Conservation (phyloP, 1,284 basidiomycete genomes). For the Malassezia vespertilionis region DNA sequence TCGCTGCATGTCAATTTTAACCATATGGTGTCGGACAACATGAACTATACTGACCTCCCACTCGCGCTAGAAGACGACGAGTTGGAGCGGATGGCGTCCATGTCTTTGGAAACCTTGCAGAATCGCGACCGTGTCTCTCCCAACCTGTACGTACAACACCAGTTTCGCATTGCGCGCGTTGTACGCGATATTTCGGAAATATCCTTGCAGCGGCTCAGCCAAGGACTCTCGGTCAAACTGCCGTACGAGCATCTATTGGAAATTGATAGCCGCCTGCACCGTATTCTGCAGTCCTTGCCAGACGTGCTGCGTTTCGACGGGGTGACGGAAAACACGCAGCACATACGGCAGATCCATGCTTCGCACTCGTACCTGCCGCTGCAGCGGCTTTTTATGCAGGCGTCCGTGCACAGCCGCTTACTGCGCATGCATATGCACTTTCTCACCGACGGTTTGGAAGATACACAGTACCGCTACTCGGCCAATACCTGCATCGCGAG, state of each 20-base stretch:
- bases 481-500: constrained; percentile 13
- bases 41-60: neutral
- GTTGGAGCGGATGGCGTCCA: neutral
- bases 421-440: constrained; percentile 27
- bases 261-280: neutral
- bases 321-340: neutral
- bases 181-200: neutral
- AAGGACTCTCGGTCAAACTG: too few relatives aligned
- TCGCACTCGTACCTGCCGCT: constrained; percentile 23
- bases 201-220: too few relatives aligned
- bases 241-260: neutral
- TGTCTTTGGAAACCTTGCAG: neutral
- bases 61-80: constrained; percentile 1
- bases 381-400: constrained; percentile 27
- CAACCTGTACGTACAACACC: neutral
- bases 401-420: constrained; percentile 23
- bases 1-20: neutral
- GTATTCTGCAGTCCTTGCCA: neutral
- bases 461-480: constrained; percentile 21
- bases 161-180: neutral
- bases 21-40: neutral
- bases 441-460: constrained; percentile 23
- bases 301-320: constrained; percentile 1
- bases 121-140: neutral
- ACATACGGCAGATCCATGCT: neutral